phyloP scores from a whole-genome alignment of 352 stramenopile species.

The Plasmopara muralis region DNA sequence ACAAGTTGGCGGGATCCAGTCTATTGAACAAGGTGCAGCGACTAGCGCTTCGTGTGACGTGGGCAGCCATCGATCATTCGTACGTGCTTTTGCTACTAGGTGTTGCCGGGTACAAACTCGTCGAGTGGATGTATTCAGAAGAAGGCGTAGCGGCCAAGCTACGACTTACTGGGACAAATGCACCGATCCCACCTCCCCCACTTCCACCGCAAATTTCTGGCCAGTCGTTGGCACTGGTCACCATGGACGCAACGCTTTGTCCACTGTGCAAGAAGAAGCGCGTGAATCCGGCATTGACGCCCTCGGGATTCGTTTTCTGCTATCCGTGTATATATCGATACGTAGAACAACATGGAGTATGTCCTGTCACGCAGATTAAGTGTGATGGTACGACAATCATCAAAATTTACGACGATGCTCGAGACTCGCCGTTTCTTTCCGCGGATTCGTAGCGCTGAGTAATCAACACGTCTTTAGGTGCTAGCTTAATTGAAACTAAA shows the following conservation, averaged over 20 bases:
- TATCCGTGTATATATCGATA: slow-evolving; percentile 77
- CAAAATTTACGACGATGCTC: slow-evolving; percentile 82
- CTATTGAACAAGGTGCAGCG: slow-evolving; percentile 39
- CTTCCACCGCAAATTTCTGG: slow-evolving; percentile 59
- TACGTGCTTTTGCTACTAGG: slow-evolving; percentile 70
- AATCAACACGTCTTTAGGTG: too few species aligned
- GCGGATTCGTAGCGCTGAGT: too few species aligned
- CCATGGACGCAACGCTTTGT: slow-evolving; percentile 46
- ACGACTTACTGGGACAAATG: slow-evolving; percentile 43
- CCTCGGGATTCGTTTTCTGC: slow-evolving; percentile 80
- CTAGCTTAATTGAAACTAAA: too few species aligned
- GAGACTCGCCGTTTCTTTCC: slow-evolving; percentile 7
- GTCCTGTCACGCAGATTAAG: slow-evolving; percentile 71
- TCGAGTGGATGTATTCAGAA: slow-evolving; percentile 88
- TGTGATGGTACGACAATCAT: slow-evolving; percentile 53
- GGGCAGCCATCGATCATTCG: slow-evolving; percentile 72
- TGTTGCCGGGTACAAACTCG: slow-evolving; percentile 79
- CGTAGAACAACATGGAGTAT: slow-evolving; percentile 60
- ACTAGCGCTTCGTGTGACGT: slow-evolving; percentile 43
- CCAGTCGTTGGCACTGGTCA: slow-evolving; percentile 39
- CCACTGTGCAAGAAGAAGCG: slow-evolving; percentile 64
- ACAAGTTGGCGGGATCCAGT: slow-evolving; percentile 36
- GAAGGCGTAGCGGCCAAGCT: slow-evolving; percentile 57
- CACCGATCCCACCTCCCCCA: slow-evolving; percentile 63
- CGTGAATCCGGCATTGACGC: slow-evolving; percentile 65